Conservation (phyloP, 305 asterid species). For the Fraxinus latifolia region DNA sequence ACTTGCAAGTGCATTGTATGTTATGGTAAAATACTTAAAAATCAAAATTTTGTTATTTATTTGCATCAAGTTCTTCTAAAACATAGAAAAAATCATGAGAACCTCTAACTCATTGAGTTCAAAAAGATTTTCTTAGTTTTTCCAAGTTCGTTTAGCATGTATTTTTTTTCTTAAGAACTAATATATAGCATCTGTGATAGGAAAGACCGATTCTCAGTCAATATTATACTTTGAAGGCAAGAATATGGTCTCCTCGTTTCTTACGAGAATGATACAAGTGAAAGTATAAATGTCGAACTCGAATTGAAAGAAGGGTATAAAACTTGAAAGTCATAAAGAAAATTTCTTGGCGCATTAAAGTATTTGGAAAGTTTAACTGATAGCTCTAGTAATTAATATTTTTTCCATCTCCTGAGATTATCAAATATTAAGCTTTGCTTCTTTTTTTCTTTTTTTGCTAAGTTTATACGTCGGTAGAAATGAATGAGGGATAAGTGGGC, state of each 20-base stretch:
- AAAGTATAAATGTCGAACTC: neutral
- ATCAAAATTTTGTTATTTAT: neutral
- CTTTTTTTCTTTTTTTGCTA: neutral
- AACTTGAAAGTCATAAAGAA: neutral
- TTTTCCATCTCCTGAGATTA: neutral
- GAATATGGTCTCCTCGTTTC: neutral
- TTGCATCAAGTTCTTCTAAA: neutral
- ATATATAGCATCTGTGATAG: neutral
- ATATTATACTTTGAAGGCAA: neutral
- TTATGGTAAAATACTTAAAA: neutral
- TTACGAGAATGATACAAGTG: neutral
- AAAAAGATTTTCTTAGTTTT: neutral
- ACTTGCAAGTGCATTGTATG: neutral
- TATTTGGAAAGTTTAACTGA: neutral
- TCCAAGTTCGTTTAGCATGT: neutral
- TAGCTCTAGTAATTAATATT: neutral
- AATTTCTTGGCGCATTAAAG: neutral
- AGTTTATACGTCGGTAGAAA: no score
- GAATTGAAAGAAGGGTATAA: neutral
- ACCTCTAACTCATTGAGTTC: neutral
- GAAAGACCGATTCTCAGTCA: neutral
- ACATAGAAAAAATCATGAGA: neutral
- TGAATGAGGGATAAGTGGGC: neutral
- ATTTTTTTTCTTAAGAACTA: neutral
- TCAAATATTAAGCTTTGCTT: neutral